Evolutionary conservation across 1,139 yeast species (phyloP).

Genomic region (Suhomyces anneliseae): DNA sequence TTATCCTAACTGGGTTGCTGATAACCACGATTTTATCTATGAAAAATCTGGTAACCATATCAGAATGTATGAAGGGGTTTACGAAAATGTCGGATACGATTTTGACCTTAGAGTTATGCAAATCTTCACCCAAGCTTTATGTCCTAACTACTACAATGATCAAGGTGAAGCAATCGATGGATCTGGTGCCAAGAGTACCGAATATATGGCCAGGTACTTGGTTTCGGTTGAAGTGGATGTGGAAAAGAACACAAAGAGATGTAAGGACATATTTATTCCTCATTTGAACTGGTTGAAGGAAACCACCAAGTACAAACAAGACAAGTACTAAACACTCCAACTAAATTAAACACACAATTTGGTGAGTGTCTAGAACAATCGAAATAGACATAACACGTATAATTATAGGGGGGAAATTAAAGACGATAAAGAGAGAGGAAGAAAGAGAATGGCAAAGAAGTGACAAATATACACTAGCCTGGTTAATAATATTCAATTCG

Average conservation of each 20-base stretch:
- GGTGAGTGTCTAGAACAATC: neutral
- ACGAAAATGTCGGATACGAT: conserved; percentile 49
- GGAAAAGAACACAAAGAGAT: conserved; percentile 28
- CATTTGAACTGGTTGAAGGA: conserved; percentile 27
- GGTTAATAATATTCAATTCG: too few relatives aligned
- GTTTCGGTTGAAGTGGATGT: conserved; percentile 26
- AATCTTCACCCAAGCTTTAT: conserved; percentile 39
- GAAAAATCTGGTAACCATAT: conserved; percentile 38
- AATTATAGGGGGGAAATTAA: too few relatives aligned
- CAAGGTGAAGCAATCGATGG: conserved; percentile 33
- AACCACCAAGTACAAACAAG: conserved; percentile 14
- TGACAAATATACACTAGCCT: too few relatives aligned
- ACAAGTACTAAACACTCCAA: neutral
- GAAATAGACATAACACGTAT: too few relatives aligned
- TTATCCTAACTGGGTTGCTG: conserved; percentile 50
- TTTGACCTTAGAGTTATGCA: conserved; percentile 48
- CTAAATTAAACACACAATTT: too few relatives aligned
- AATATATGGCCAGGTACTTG: conserved; percentile 39
- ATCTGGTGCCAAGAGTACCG: conserved; percentile 18
- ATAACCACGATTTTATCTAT: conserved; percentile 47
- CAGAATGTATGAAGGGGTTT: conserved; percentile 46
- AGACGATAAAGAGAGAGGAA: too few relatives aligned
- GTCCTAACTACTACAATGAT: conserved; percentile 36
- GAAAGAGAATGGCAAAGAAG: too few relatives aligned
- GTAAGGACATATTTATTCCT: conserved; percentile 34